Conservation (phyloP, 2,329 filamentous ascomycete species). For the Botrytis medusae region DNA sequence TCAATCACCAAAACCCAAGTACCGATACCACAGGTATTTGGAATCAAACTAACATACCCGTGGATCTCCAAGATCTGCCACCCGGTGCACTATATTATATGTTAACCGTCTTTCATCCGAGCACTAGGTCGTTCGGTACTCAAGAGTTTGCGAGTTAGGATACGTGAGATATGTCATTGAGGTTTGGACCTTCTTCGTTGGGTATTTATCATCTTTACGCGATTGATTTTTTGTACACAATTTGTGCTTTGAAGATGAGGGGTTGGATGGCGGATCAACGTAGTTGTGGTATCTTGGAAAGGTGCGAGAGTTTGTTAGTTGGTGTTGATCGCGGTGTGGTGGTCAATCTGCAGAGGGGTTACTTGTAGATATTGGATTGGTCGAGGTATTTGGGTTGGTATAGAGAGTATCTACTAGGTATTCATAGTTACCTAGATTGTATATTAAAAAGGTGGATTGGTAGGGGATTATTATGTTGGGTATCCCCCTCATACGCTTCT, state of each 20-base stretch:
- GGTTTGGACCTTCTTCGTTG: not conserved
- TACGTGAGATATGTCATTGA: not conserved
- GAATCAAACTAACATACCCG: not conserved
- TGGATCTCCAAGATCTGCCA: not conserved
- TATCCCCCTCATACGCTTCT: not conserved
- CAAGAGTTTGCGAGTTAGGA: not conserved
- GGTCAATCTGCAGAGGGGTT: not conserved
- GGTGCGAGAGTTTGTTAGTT: not conserved
- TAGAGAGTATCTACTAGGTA: not conserved
- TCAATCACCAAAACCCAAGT: not conserved
- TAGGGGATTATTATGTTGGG: not conserved
- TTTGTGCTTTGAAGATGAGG: not conserved
- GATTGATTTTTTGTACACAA: not conserved
- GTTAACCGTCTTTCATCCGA: not conserved
- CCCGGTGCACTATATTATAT: not conserved
- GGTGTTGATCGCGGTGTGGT: not conserved
- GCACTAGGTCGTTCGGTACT: not conserved
- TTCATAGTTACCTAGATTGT: not conserved
- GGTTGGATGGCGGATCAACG: not conserved
- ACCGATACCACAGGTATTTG: not conserved
- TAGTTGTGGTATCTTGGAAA: not conserved
- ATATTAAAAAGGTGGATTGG: not conserved
- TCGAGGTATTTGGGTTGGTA: not conserved
- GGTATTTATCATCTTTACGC: not conserved
- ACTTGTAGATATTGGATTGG: not conserved